These are phyloP conservation scores for Colletotrichum phormii DNA, from an alignment of 2,329 filamentous ascomycete species.

Conservation along the genomic window DNA sequence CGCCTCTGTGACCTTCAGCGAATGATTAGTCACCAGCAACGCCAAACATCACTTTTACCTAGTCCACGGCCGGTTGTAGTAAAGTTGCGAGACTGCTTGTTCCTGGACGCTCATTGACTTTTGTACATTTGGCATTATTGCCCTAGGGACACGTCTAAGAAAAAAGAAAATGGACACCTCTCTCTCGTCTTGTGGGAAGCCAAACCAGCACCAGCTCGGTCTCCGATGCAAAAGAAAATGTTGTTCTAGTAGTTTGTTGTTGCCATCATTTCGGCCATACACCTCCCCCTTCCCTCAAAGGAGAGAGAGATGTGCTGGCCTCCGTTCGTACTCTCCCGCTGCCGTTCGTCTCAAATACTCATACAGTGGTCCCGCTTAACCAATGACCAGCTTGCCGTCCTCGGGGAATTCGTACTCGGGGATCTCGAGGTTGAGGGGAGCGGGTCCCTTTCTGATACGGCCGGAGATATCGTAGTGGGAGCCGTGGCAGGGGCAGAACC, in stretches of 20 bases:
- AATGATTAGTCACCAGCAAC: not conserved
- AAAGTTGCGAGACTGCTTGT: conserved; percentile 37
- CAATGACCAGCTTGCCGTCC: conserved; percentile 89
- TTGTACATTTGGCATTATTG: conserved; percentile 38
- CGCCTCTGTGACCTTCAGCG: too few species aligned
- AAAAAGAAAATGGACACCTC: conserved; percentile 31
- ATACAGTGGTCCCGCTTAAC: conserved; percentile 68
- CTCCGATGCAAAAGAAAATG: conserved; percentile 34
- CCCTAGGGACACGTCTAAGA: conserved; percentile 37
- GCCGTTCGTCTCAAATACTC: conserved; percentile 29
- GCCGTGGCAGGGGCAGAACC: conserved; percentile 99
- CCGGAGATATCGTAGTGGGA: conserved; percentile 99
- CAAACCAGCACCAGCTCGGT: conserved; percentile 34
- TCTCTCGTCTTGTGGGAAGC: conserved; percentile 21
- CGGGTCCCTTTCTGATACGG: conserved; percentile 96
- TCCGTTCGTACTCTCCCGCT: conserved; percentile 1
- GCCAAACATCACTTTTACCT: conserved; percentile 2
- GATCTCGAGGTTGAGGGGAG: conserved; percentile 96
- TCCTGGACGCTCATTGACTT: conserved; percentile 38
- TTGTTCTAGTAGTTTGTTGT: conserved; percentile 33
- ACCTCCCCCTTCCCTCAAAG: conserved; percentile 10
- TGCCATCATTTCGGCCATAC: conserved; percentile 3
- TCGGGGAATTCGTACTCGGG: conserved; percentile 93
- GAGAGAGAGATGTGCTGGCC: not conserved
- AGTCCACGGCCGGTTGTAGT: conserved; percentile 1